phyloP scores from a whole-genome alignment of 345 rosid genomes.

The Citrus hindsii region DNA sequence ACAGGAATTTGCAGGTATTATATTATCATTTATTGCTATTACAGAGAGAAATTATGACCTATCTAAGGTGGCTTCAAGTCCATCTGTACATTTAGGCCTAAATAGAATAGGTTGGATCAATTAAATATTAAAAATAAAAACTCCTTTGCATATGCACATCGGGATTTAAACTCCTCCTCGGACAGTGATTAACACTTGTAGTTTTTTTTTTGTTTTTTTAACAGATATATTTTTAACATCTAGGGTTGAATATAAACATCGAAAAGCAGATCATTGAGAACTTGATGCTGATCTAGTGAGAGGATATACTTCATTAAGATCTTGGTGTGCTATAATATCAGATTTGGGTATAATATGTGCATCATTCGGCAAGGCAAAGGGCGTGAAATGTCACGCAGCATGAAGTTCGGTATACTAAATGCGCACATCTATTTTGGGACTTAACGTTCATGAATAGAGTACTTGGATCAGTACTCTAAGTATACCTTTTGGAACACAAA shows the following conservation, averaged over 20 bases:
- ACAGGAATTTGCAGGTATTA: too few species aligned
- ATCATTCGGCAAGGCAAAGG: neutral
- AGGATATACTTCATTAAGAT: neutral
- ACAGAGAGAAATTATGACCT: too few species aligned
- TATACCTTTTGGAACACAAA: neutral
- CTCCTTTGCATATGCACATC: too few species aligned
- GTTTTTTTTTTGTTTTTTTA: too few species aligned
- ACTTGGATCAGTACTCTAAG: neutral
- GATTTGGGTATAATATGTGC: neutral
- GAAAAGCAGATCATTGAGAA: neutral
- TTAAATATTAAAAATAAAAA: too few species aligned
- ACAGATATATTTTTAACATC: too few species aligned
- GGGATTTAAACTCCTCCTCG: too few species aligned
- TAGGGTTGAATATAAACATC: neutral
- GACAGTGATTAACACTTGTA: too few species aligned
- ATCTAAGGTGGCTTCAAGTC: too few species aligned
- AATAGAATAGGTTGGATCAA: too few species aligned
- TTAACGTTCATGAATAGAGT: neutral
- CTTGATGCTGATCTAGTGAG: neutral
- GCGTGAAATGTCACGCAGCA: neutral
- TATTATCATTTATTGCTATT: too few species aligned
- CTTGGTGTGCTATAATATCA: neutral
- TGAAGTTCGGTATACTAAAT: neutral
- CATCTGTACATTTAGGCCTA: too few species aligned
- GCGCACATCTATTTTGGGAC: neutral